Conservation (phyloP, 2,329 filamentous ascomycete species). For the Intubia oerlemansii region DNA sequence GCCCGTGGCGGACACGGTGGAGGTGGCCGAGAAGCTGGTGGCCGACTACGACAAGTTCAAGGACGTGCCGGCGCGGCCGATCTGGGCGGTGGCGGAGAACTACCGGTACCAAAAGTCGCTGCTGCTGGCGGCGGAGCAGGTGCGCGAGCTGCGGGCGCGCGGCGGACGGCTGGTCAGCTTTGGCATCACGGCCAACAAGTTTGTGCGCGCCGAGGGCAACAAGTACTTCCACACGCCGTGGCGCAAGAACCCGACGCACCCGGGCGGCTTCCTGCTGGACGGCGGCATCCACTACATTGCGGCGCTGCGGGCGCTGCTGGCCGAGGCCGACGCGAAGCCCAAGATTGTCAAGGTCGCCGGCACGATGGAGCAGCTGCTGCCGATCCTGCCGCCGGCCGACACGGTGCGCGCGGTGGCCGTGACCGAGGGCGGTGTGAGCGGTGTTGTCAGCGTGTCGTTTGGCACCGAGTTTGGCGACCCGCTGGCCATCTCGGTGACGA, state of each 20-base stretch:
- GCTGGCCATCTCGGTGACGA: conserved; percentile 11
- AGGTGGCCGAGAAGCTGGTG: conserved; percentile 10
- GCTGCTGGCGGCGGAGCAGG: conserved; percentile 8
- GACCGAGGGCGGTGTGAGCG: conserved; percentile 10
- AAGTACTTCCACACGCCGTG: conserved; percentile 25
- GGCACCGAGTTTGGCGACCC: conserved; percentile 13
- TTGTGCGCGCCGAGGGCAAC: conserved; percentile 21
- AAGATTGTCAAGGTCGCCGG: conserved; percentile 25
- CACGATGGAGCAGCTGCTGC: conserved; percentile 29
- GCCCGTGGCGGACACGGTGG: conserved; percentile 37
- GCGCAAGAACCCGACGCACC: conserved; percentile 48
- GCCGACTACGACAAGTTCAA: conserved; percentile 13
- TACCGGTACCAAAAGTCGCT: conserved; percentile 27
- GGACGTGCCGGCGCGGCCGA: conserved; percentile 11
- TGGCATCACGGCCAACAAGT: conserved; percentile 19
- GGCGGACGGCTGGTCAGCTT: conserved; percentile 14
- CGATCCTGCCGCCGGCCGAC: conserved; percentile 42
- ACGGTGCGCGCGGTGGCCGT: conserved; percentile 34
- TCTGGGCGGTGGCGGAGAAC: conserved; percentile 50
- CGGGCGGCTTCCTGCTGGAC: conserved; percentile 59
- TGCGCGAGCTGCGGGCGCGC: conserved; percentile 6
- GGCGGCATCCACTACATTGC: conserved; percentile 55
- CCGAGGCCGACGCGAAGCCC: conserved; percentile 14
- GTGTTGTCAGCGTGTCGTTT: conserved; percentile 11
- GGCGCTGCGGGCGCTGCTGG: conserved; percentile 35